Conservation (phyloP, 2,329 filamentous ascomycete species). For the Venturia asperata region DNA sequence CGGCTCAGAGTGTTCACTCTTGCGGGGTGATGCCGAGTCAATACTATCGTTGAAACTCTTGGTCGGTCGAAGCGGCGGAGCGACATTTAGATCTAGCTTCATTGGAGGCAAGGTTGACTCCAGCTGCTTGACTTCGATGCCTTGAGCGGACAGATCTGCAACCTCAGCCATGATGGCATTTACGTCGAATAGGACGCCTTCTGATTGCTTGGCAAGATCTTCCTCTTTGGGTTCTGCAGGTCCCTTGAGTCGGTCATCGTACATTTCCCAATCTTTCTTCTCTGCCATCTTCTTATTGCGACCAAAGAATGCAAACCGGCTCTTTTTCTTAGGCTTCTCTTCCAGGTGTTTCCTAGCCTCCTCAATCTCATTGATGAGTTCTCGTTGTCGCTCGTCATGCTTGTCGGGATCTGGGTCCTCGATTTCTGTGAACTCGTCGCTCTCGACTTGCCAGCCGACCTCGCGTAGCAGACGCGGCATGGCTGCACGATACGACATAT, state of each 20-base stretch:
- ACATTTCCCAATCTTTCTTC: slow-evolving; percentile 91
- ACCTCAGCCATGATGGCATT: slow-evolving; percentile 70
- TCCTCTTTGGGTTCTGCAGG: slow-evolving; percentile 33
- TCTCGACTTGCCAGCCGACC: slow-evolving; percentile 85
- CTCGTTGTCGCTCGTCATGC: slow-evolving; percentile 76
- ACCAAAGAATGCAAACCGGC: slow-evolving; percentile 68
- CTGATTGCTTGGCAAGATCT: slow-evolving; percentile 29
- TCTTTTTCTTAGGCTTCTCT: slow-evolving; percentile 59
- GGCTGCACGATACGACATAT: slow-evolving; percentile 92
- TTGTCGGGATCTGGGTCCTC: slow-evolving; percentile 96
- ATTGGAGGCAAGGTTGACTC: slow-evolving; percentile 36
- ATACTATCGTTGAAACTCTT: slow-evolving; percentile 37
- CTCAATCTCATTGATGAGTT: slow-evolving; percentile 94
- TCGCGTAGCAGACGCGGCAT: slow-evolving; percentile 84
- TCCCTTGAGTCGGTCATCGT: slow-evolving; percentile 60
- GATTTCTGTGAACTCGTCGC: slow-evolving; percentile 91
- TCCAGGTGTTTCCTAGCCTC: slow-evolving; percentile 84
- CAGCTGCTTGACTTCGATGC: slow-evolving; percentile 61
- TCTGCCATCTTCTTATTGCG: slow-evolving; percentile 69
- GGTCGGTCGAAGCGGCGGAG: slow-evolving; percentile 27
- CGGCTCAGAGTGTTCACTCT: slow-evolving; percentile 23
- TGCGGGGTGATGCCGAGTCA: slow-evolving; percentile 23
- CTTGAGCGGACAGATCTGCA: slow-evolving; percentile 70
- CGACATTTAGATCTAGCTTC: slow-evolving; percentile 19
- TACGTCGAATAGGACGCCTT: slow-evolving; percentile 77